phyloP scores from a whole-genome alignment of 352 stramenopile genomes.

The Saprolegnia parasitica region DNA sequence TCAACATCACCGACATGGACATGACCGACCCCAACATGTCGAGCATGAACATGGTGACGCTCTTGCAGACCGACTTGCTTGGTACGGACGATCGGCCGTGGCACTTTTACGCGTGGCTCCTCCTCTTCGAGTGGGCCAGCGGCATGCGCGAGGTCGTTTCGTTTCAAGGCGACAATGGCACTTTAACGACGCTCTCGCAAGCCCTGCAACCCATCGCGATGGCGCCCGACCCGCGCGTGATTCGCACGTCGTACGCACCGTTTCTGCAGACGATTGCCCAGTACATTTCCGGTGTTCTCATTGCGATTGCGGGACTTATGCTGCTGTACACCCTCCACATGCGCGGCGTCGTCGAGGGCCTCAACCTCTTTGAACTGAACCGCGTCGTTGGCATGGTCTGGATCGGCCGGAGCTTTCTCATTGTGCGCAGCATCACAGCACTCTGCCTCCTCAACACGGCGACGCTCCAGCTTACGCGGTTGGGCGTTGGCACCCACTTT shows the following conservation, averaged over 20 bases:
- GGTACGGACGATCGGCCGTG: conserved; percentile 4
- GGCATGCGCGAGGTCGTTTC: conserved; percentile 17
- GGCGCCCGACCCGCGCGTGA: not conserved
- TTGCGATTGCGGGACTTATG: not conserved
- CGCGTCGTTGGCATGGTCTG: conserved; percentile 24
- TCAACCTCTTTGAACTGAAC: conserved; percentile 5
- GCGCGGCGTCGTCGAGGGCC: conserved; percentile 1
- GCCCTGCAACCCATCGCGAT: not conserved
- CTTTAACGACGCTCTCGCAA: not conserved
- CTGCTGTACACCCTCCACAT: not conserved
- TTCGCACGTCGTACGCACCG: not conserved
- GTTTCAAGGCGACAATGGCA: conserved; percentile 17
- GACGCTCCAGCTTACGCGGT: not conserved
- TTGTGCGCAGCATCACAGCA: conserved; percentile 15
- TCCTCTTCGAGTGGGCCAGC: conserved; percentile 9
- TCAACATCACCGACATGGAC: conserved; percentile 12
- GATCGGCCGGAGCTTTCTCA: conserved; percentile 11
- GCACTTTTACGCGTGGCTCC: conserved; percentile 9
- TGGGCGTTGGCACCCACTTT: conserved; percentile 2
- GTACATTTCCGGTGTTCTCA: not conserved
- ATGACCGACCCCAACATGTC: not conserved
- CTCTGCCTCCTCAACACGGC: conserved; percentile 7
- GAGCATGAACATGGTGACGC: not conserved
- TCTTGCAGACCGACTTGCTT: not conserved
- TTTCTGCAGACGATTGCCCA: not conserved